These are phyloP conservation scores for Aechmea fasciata DNA, from an alignment of 176 grass and related monocot species.

Conservation along the genomic window DNA sequence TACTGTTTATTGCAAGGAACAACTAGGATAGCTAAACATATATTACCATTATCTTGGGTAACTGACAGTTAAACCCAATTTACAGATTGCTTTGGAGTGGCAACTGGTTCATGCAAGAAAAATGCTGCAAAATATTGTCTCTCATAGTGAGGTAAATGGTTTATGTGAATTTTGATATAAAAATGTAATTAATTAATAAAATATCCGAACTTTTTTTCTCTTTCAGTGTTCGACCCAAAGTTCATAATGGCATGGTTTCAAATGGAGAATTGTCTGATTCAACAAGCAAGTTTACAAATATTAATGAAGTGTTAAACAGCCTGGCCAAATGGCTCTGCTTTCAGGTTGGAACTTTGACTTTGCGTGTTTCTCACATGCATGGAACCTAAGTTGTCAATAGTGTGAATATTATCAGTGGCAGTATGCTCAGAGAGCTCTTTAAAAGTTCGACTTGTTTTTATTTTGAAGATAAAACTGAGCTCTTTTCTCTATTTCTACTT, in stretches of 20 bases:
- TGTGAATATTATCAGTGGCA: neutral
- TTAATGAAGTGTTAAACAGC: constrained; percentile 57
- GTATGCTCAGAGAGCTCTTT: neutral
- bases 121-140: constrained; percentile 79
- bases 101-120: constrained; percentile 96
- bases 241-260: constrained; percentile 40
- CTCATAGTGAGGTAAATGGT: constrained; percentile 54
- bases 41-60: neutral
- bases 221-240: constrained; percentile 59
- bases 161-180: neutral
- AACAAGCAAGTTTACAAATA: constrained; percentile 71
- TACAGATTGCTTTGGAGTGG: constrained; percentile 82
- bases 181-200: neutral
- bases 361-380: neutral
- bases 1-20: neutral
- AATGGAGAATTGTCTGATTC: constrained; percentile 84
- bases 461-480: neutral
- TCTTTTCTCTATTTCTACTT: neutral
- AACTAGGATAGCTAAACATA: neutral
- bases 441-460: neutral
- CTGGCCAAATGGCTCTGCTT: constrained; percentile 88
- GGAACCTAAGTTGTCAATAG: neutral
- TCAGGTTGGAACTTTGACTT: constrained; percentile 47
- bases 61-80: constrained; percentile 32
- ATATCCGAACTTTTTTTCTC: constrained; percentile 13